Conservation (phyloP, 371 early-diverging fungal species). For the Quaeritorhiza haematococci region DNA sequence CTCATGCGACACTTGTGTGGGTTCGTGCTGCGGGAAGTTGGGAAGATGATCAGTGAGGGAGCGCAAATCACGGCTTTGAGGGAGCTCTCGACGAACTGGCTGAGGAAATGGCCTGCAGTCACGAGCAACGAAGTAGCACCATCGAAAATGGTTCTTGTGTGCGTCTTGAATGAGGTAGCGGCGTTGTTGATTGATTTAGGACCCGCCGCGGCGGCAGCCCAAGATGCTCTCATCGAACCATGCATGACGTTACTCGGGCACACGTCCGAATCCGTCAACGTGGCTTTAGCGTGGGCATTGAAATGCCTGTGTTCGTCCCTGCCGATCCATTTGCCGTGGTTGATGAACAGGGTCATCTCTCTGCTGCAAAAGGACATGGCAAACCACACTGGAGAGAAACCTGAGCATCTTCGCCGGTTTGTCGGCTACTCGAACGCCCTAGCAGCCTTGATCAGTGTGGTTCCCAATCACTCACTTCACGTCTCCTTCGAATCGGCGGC, state of each 20-base stretch:
- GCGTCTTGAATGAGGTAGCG: conserved; percentile 68
- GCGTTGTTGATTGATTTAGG: conserved; percentile 72
- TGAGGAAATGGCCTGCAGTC: conserved; percentile 66
- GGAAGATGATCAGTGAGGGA: conserved; percentile 70
- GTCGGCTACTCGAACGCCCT: conserved; percentile 63
- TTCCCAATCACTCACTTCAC: conserved; percentile 63
- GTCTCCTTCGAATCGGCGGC: conserved; percentile 72
- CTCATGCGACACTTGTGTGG: conserved; percentile 61
- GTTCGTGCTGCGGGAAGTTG: conserved; percentile 71
- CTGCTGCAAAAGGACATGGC: conserved; percentile 57
- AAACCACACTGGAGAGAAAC: conserved; percentile 39
- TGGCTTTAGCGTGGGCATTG: conserved; percentile 70
- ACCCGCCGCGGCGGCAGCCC: conserved; percentile 64
- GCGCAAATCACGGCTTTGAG: conserved; percentile 72
- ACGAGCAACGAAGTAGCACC: conserved; percentile 59
- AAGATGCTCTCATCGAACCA: conserved; percentile 61
- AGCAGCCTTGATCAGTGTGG: conserved; percentile 67
- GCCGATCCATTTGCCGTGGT: conserved; percentile 56
- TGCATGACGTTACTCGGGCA: conserved; percentile 64
- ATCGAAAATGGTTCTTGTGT: conserved; percentile 55
- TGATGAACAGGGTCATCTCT: conserved; percentile 55
- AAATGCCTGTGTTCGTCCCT: conserved; percentile 61
- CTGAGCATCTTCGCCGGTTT: conserved; percentile 50
- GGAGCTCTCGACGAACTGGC: conserved; percentile 58
- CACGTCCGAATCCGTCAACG: conserved; percentile 67